phyloP scores from a whole-genome alignment of 208 protist species.

The Leishmania arabica region DNA sequence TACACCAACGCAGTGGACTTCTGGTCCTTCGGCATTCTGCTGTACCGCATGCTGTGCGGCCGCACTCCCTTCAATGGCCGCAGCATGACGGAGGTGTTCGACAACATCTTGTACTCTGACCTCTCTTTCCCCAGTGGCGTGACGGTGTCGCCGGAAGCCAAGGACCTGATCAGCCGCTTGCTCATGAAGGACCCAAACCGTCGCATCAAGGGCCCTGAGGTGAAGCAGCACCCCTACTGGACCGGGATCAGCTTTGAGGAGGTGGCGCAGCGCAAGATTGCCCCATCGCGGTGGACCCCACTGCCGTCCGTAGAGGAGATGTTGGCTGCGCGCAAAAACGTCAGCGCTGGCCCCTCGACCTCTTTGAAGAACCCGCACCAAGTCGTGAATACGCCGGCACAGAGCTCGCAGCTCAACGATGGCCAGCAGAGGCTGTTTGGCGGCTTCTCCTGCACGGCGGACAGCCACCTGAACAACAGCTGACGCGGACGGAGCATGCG shows the following conservation, averaged over 20 bases:
- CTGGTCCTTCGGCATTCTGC: conserved; percentile 97
- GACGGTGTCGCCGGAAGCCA: conserved; percentile 81
- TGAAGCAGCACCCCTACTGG: conserved; percentile 92
- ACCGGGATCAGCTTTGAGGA: conserved; percentile 91
- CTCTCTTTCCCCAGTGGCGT: conserved; percentile 90
- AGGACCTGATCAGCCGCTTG: conserved; percentile 91
- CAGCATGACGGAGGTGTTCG: conserved; percentile 93
- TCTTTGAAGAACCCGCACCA: conserved; percentile 66
- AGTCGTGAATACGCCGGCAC: conserved; percentile 86
- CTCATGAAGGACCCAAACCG: conserved; percentile 89
- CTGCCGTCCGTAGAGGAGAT: conserved; percentile 84
- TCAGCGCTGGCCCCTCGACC: conserved; percentile 10
- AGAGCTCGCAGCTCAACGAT: conserved; percentile 78
- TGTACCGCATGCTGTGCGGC: conserved; percentile 97
- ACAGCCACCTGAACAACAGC: conserved; percentile 71
- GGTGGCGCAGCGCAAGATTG: conserved; percentile 82
- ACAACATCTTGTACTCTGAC: conserved; percentile 93
- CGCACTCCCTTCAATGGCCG: conserved; percentile 94
- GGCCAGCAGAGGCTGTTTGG: conserved; percentile 91
- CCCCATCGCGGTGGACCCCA: conserved; percentile 84
- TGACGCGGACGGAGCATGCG: neutral
- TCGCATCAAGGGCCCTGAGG: conserved; percentile 86
- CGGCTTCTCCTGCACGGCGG: conserved; percentile 91
- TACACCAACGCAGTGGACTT: conserved; percentile 98
- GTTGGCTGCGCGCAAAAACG: conserved; percentile 54